These are phyloP conservation scores for Leonotis leonurus DNA, from an alignment of 257 asterid genomes.

Conservation along the genomic window DNA sequence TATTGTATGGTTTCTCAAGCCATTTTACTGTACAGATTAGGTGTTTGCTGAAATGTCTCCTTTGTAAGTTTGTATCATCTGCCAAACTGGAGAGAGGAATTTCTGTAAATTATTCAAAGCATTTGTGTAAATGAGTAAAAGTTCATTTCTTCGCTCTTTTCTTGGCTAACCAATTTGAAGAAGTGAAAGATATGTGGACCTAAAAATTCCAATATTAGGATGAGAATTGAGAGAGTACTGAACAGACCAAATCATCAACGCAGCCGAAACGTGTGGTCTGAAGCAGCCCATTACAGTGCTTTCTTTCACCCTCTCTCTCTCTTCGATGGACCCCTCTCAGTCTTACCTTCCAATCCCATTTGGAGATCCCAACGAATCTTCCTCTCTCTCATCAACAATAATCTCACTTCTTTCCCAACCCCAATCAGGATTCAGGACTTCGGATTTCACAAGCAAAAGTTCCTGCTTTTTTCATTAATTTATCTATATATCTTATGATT, in stretches of 20 bases:
- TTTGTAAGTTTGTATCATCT: neutral
- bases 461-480: neutral
- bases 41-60: neutral
- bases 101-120: conserved; percentile 17
- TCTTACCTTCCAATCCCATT: conserved; percentile 26
- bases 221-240: too few species aligned
- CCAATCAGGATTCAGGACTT: conserved; percentile 26
- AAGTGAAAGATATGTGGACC: neutral
- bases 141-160: neutral
- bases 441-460: neutral
- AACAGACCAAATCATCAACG: conserved; percentile 18
- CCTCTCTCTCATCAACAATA: conserved; percentile 33
- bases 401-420: conserved; percentile 4
- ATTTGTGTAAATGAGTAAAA: conserved; percentile 6
- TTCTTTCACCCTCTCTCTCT: conserved; percentile 7
- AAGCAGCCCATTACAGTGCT: conserved; percentile 31
- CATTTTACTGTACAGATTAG: conserved; percentile 30
- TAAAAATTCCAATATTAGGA: neutral
- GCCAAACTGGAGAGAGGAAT: neutral
- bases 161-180: neutral
- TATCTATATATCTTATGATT: neutral
- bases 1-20: conserved; percentile 3
- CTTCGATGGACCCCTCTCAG: conserved; percentile 20
- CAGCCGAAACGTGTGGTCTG: conserved; percentile 46
- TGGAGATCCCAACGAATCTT: conserved; percentile 66